Evolutionary conservation across 495 filamentous ascomycete species (phyloP).

Genomic region (Penicillium goetzii): DNA sequence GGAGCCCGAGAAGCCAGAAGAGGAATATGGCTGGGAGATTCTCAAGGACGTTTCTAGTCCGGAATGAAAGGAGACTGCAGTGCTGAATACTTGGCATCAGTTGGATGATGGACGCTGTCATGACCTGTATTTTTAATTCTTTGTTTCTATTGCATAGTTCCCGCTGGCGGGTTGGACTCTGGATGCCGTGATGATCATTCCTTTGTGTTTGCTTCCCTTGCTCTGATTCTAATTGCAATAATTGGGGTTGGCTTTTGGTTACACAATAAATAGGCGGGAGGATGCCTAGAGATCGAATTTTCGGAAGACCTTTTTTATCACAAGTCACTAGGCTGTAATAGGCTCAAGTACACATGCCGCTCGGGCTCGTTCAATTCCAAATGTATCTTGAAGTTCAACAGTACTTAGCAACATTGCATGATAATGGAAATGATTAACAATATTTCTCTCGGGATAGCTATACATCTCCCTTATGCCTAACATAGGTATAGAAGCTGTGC

Average conservation of each 20-base stretch:
- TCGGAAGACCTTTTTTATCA: neutral
- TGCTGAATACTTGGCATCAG: neutral
- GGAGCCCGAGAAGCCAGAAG: slow-evolving; percentile 55
- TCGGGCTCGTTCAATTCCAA: too few species aligned
- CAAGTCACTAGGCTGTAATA: neutral
- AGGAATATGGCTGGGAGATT: slow-evolving; percentile 58
- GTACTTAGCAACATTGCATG: neutral
- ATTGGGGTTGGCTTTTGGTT: neutral
- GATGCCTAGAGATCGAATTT: neutral
- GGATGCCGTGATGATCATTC: slow-evolving; percentile 2
- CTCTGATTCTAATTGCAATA: neutral
- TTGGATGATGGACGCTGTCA: slow-evolving; percentile 8
- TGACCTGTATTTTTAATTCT: slow-evolving; percentile 9
- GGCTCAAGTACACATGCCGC: too few species aligned
- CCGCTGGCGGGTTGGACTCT: slow-evolving; percentile 11
- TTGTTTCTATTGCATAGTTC: slow-evolving; percentile 7
- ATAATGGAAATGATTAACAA: neutral
- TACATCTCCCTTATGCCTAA: neutral
- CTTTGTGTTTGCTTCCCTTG: neutral
- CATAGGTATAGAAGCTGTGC: neutral
- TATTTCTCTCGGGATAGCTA: neutral
- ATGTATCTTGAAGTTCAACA: neutral
- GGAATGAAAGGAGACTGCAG: slow-evolving; percentile 31
- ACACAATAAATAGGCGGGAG: neutral
- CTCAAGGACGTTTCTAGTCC: slow-evolving; percentile 48